Evolutionary conservation across 2,329 filamentous ascomycete genomes (phyloP).

Genomic region (Ophiosphaerella herpotricha): DNA sequence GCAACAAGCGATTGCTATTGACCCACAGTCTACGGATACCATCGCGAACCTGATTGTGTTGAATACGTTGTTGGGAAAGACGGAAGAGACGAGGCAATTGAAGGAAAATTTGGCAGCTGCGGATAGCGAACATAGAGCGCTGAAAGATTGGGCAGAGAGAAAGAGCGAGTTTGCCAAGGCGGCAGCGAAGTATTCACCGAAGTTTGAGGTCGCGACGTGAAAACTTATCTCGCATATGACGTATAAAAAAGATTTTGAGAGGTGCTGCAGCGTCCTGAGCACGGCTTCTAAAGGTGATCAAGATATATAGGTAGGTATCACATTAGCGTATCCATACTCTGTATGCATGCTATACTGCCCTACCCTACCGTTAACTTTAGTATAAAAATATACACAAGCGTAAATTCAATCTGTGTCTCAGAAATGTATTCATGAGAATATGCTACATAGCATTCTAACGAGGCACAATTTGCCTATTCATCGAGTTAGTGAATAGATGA

Average conservation of each 20-base stretch:
- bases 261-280: not conserved
- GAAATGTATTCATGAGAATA: no score
- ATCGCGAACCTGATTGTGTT: constrained; percentile 85
- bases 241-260: not conserved
- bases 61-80: constrained; percentile 74
- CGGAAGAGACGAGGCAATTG: constrained; percentile 62
- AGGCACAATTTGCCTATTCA: no score
- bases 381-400: no score
- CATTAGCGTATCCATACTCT: no score
- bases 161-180: constrained; percentile 85
- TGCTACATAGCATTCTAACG: no score
- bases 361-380: no score
- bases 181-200: constrained; percentile 82
- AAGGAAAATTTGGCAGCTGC: constrained; percentile 57
- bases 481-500: no score
- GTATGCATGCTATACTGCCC: no score
- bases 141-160: constrained; percentile 81
- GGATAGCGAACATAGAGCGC: constrained; percentile 70
- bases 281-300: not conserved
- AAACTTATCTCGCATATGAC: not conserved
- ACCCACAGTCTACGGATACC: constrained; percentile 71
- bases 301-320: not conserved
- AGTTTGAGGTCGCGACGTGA: constrained; percentile 62
- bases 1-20: constrained; percentile 76
- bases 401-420: no score